Base-by-base conservation (phyloP, 2,329 filamentous ascomycete species). In the Alternaria brassicicola region DNA sequence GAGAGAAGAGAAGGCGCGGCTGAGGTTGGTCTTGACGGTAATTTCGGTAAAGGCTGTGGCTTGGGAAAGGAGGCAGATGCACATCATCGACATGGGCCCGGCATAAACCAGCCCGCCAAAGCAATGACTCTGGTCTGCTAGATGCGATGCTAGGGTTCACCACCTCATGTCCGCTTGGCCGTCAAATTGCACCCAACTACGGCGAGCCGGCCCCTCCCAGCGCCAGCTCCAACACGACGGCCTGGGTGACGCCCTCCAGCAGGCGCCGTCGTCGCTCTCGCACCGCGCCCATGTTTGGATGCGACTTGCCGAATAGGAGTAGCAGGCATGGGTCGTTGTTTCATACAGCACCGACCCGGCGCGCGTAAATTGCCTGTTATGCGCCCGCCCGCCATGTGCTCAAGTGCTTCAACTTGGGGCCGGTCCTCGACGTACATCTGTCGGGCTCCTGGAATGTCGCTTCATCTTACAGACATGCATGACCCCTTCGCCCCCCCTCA, bases 1-100 rank as follows among this genome's bases (percentile, higher is more conserved):
- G 63, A 65, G 71, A 64, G 67, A 61, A 57, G 61, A 63, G 69
- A 63, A 67, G 64, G 69, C 64, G 70, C 71, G 68, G 70, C 71
- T 66, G 68, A 66, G 63, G 60, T 39, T 61, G 38, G 38, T 51
- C 48, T 52, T 41, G 43, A 57, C 50, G 49, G 57, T 41, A 66
- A 66, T 66, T 50, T 66, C 61, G 61, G 43, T 57, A 62, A 54
- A 57, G 58, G 51, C 41, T 48, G 46, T 56, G 55, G 55, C 52
- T 57, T 59, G 58, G 52, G 55, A 58, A 60, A 57, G 63, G 58
- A 57, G 61, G 57, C 60, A 55, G 57, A 58, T 64, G 61, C 63
- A 66, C 63, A 64, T 64, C 59, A 66, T 59, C 38, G 49, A 59
- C 52, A 38, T 31, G 49, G 53, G 51, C 54, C 42, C 63, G 55